Base-by-base conservation (phyloP, 345 rosid genomes). In the Lepidium africanum region DNA sequence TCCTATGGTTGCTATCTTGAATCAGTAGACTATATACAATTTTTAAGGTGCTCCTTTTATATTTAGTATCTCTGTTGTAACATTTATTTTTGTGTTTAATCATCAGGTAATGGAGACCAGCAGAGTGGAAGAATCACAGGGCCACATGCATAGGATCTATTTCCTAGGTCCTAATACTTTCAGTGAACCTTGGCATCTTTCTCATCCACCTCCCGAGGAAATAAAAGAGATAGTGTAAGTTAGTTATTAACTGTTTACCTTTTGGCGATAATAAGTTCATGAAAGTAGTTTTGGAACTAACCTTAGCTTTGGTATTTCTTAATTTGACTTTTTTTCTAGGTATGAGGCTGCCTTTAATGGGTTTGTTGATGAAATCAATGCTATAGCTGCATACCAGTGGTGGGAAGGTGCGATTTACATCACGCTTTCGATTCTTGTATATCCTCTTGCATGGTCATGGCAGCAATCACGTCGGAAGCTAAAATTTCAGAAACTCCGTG, bases 381-480 rank as follows among this genome's bases (percentile, higher is more conserved):
- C 70, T 67, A 72, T 92, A 77, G 95, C 98, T 74, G 84, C 92
- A 42, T 92, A 89, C 69, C 96, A 87, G 71, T 92, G 98, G 98
- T 92, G 98, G 98, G 95, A 87, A 80, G 98, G 98, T 72, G 86
- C 91, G 3, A 68, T 87, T 27, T 82, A 86, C 80, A 85, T 82
- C 67, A 62, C 89, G 71, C 90, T 92, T 59, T 83, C 88, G 55
- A 52, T 87, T 76, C 79, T 89, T 74, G 96, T 88, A n/a, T 87
- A 85, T 81, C 98, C 96, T 32, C 86, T 92, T 53, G 92, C 92
- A 25, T 89, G 91, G 92, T 87, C 95, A 64, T 92, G 98, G 98
- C 84, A 85, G 48, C 98, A 92, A 47, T 86, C 77, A 43, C 62
- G 98, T 39, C 81, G 91, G 42, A 86, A 80, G 74, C 81, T 63